A percentile compares a stretch with the other conserved stretches of the same genome.
These are phyloP conservation scores for Penicillium sp. DNA, from an alignment of 2,329 filamentous ascomycete genomes.

Conservation along the genomic window DNA sequence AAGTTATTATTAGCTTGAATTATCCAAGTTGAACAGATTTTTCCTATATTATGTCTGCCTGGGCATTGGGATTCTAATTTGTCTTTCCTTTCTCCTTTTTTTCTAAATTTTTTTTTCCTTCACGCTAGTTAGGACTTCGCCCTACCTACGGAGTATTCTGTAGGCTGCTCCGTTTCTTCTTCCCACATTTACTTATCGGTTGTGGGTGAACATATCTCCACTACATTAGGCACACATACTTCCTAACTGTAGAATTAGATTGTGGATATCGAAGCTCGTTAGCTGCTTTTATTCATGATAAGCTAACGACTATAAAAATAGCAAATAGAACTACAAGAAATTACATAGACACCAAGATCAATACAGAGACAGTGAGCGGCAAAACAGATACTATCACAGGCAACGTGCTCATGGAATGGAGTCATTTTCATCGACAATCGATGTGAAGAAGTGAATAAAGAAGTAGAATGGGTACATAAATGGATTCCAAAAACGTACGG, in stretches of 20 bases:
- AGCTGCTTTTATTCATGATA: not conserved
- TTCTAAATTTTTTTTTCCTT: not conserved
- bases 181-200: not conserved
- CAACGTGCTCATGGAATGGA: not conserved
- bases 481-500: conserved; percentile 17
- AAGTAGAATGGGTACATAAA: conserved; percentile 17
- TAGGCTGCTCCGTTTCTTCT: conserved; percentile 8
- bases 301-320: not conserved
- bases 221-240: not conserved
- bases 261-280: not conserved
- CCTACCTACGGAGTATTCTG: not conserved
- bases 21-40: not conserved
- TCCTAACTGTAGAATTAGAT: not conserved
- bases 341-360: conserved; percentile 10
- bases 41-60: not conserved
- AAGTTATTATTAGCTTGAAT: not conserved
- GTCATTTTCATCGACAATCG: conserved; percentile 18
- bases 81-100: not conserved
- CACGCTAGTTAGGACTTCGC: not conserved
- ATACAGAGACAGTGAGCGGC: not conserved
- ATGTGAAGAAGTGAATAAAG: conserved; percentile 15
- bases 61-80: not conserved
- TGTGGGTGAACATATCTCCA: conserved; percentile 1
- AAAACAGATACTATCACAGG: conserved; percentile 1
- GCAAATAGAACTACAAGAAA: conserved; percentile 15